Conservation (phyloP, 495 filamentous ascomycete species). For the Daldinia decipiens region DNA sequence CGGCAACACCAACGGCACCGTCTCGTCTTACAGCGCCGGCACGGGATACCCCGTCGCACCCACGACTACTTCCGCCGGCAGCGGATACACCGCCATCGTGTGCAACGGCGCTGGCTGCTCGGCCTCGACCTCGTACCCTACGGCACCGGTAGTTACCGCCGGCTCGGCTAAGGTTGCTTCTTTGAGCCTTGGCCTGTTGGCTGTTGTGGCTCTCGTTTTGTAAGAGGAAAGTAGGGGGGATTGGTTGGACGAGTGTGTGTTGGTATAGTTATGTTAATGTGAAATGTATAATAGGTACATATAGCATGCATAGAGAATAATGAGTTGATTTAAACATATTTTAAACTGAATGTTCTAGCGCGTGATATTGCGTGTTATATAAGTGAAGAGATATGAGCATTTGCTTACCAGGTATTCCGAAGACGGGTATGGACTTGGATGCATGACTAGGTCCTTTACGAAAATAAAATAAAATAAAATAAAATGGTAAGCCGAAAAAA, state of each 20-base stretch:
- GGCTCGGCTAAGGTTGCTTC: slow-evolving; percentile 30
- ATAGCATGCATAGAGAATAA: neutral
- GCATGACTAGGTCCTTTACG: too few relatives aligned
- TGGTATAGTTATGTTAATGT: neutral
- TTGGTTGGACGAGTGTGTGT: neutral
- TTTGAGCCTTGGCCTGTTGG: slow-evolving; percentile 32
- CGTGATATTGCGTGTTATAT: too few relatives aligned
- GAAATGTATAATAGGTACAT: neutral
- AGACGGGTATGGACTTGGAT: too few relatives aligned
- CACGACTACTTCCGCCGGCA: slow-evolving; percentile 11
- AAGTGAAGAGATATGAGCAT: neutral
- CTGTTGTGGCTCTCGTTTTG: slow-evolving; percentile 26
- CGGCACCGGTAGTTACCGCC: slow-evolving; percentile 24
- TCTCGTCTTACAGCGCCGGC: slow-evolving; percentile 22
- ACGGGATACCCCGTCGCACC: slow-evolving; percentile 31
- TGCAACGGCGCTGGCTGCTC: slow-evolving; percentile 22
- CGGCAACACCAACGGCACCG: slow-evolving; percentile 10
- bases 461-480: too few relatives aligned
- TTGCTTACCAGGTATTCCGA: too few relatives aligned
- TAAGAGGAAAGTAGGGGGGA: slow-evolving; percentile 4
- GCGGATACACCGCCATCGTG: slow-evolving; percentile 15
- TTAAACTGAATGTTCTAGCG: neutral
- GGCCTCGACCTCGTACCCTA: slow-evolving; percentile 18
- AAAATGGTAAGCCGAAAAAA: too few relatives aligned
- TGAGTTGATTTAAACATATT: neutral